Percentiles rank a stretch among this genome's conserved stretches.
Conservation (phyloP, 1,284 basidiomycete genomes). For the Cryptococcus sp. region DNA sequence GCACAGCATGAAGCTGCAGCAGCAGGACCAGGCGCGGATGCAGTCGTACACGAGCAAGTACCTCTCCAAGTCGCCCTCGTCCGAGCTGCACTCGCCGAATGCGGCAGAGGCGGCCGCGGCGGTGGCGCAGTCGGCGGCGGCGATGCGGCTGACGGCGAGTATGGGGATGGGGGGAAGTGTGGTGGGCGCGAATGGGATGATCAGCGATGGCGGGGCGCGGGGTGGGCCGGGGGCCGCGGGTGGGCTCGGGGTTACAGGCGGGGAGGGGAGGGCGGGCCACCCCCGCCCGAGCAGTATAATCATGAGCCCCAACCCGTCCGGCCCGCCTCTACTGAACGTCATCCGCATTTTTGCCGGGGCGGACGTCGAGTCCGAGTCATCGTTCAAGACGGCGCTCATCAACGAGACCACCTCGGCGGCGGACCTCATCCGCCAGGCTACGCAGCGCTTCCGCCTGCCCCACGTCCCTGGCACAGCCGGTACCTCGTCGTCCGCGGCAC, state of each 20-base stretch:
- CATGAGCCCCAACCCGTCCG: conserved; percentile 51
- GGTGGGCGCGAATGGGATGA: conserved; percentile 4
- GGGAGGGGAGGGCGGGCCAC: neutral
- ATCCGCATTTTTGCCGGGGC: conserved; percentile 92
- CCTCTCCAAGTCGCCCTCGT: conserved; percentile 72
- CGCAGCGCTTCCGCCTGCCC: conserved; percentile 80
- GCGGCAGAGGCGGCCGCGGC: conserved; percentile 38
- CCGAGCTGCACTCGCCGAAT: conserved; percentile 61
- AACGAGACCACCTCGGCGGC: conserved; percentile 77
- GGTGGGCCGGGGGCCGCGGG: neutral
- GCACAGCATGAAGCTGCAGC: conserved; percentile 67
- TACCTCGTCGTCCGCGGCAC: conserved; percentile 52
- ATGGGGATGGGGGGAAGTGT: conserved; percentile 1
- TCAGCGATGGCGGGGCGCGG: conserved; percentile 28
- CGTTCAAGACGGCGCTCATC: conserved; percentile 94
- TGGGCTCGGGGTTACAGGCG: conserved; percentile 30
- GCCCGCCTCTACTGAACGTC: conserved; percentile 81
- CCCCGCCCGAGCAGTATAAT: conserved; percentile 56
- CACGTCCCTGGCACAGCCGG: conserved; percentile 37
- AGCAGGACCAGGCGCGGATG: conserved; percentile 81
- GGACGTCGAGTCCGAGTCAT: conserved; percentile 75
- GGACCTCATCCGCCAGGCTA: conserved; percentile 84
- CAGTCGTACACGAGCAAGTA: conserved; percentile 79
- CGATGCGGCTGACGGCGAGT: conserved; percentile 32
- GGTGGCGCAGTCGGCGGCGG: conserved; percentile 43